A percentile compares a stretch with the other conserved stretches of the same genome.
Conservation (phyloP, 495 filamentous ascomycete species). For the Aspergillus carlsbadensis region DNA sequence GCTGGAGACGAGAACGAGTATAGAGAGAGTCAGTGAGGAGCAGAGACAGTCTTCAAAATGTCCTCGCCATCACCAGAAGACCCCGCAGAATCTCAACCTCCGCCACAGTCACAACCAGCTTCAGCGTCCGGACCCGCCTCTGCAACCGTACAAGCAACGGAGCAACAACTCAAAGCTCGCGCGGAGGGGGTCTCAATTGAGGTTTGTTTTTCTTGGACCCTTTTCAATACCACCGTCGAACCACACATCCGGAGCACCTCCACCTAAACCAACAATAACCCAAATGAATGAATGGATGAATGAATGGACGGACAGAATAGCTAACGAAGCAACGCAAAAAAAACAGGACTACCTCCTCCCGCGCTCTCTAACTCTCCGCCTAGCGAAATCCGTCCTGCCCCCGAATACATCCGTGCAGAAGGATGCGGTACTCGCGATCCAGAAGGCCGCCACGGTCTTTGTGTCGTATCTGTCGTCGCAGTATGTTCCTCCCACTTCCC, state of each 20-base stretch:
- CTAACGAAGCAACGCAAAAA: background rate
- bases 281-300: background rate
- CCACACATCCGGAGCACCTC: too few relatives aligned
- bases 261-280: background rate
- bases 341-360: slow-evolving; percentile 84
- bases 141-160: slow-evolving; percentile 35
- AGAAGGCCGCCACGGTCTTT: slow-evolving; percentile 92
- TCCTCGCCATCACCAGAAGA: background rate
- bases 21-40: background rate
- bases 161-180: slow-evolving; percentile 47
- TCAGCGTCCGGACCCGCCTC: background rate
- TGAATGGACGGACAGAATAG: background rate
- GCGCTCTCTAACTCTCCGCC: slow-evolving; percentile 86
- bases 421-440: slow-evolving; percentile 86
- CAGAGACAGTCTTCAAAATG: background rate
- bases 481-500: slow-evolving; percentile 52
- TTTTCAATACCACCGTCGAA: background rate
- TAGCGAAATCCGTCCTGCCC: slow-evolving; percentile 96
- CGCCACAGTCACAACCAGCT: background rate
- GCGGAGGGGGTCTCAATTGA: slow-evolving; percentile 46
- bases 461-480: slow-evolving; percentile 82
- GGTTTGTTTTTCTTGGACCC: slow-evolving; percentile 23
- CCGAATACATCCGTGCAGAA: slow-evolving; percentile 93
- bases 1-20: background rate
- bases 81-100: background rate